A percentile compares a stretch with the other conserved stretches of the same genome.
These are phyloP conservation scores for Wallemia ichthyophaga DNA, from an alignment of 1,284 basidiomycete species.

Conservation along the genomic window DNA sequence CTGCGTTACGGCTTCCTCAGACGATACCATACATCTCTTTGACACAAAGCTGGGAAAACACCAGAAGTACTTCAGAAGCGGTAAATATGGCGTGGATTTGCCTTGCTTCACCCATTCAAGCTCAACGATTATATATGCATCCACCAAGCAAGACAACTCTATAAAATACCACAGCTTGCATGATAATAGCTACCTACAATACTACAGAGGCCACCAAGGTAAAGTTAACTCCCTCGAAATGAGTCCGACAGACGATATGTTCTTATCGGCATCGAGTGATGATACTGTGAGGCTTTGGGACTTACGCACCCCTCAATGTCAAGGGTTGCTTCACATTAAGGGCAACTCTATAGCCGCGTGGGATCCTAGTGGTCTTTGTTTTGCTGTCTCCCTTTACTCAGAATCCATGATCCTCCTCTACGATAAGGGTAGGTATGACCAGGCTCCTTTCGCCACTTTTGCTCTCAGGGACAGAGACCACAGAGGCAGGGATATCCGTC, in stretches of 20 bases:
- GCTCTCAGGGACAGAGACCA: not conserved
- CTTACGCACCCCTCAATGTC: slow-evolving; percentile 42
- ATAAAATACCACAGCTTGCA: slow-evolving; percentile 81
- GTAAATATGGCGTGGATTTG: slow-evolving; percentile 86
- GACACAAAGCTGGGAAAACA: slow-evolving; percentile 61
- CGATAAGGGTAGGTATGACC: slow-evolving; percentile 63
- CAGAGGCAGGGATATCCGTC: not conserved
- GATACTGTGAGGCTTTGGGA: slow-evolving; percentile 95
- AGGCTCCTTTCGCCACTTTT: slow-evolving; percentile 28
- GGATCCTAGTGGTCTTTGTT: slow-evolving; percentile 63
- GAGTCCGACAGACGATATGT: slow-evolving; percentile 74
- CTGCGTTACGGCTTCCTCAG: slow-evolving; percentile 63
- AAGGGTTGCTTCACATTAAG: slow-evolving; percentile 23
- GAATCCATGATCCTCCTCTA: slow-evolving; percentile 63
- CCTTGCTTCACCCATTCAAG: slow-evolving; percentile 79
- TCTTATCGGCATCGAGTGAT: slow-evolving; percentile 78
- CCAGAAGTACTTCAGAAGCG: slow-evolving; percentile 49
- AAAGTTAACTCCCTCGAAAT: slow-evolving; percentile 69
- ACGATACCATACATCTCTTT: slow-evolving; percentile 72
- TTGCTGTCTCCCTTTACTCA: slow-evolving; percentile 68
- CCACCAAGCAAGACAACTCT: slow-evolving; percentile 81
- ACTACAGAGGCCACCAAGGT: slow-evolving; percentile 70
- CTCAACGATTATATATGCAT: slow-evolving; percentile 58
- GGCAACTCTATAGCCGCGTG: slow-evolving; percentile 57
- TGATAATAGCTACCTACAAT: slow-evolving; percentile 82